Percentiles rank a stretch among this genome's conserved stretches.
Evolutionary conservation across 306 rosid genomes (phyloP).

Genomic region (Leucaena leucocephala): DNA sequence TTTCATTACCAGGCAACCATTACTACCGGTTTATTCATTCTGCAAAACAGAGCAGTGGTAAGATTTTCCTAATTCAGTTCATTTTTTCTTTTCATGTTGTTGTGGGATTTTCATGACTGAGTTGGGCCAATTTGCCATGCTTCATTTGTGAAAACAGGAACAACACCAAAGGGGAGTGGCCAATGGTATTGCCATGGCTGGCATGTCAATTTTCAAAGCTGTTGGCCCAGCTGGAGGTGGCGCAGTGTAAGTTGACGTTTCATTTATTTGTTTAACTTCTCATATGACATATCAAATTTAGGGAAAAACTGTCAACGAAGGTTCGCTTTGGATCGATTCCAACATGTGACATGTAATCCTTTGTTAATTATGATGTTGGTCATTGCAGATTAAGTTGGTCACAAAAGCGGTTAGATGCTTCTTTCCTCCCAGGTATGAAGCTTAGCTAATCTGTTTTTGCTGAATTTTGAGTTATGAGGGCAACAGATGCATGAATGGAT

Average conservation of each 20-base stretch:
- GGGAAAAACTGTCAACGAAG: conserved; percentile 48
- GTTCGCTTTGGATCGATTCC: not conserved
- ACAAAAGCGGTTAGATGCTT: conserved; percentile 47
- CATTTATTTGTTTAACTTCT: not conserved
- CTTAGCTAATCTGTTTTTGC: not conserved
- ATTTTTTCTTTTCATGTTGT: not conserved
- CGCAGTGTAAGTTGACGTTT: conserved; percentile 58
- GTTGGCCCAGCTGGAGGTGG: conserved; percentile 88
- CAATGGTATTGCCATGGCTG: conserved; percentile 86
- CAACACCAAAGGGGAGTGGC: conserved; percentile 92
- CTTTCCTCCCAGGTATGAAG: conserved; percentile 53
- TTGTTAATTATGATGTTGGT: conserved; percentile 11
- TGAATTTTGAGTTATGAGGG: too few relatives aligned
- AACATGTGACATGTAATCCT: not conserved
- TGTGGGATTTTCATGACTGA: conserved; percentile 8
- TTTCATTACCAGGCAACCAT: conserved; percentile 43
- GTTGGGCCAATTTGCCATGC: not conserved
- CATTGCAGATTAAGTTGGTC: conserved; percentile 52
- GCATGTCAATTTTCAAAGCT: conserved; percentile 81
- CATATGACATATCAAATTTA: conserved; percentile 38
- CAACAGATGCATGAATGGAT: too few relatives aligned
- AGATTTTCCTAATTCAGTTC: conserved; percentile 13
- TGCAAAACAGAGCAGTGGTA: conserved; percentile 88
- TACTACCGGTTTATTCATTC: conserved; percentile 62
- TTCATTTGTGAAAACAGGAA: conserved; percentile 49